These are phyloP conservation scores for Eucalyptus polyanthemos DNA, from an alignment of 345 rosid genomes.

Conservation along the genomic window DNA sequence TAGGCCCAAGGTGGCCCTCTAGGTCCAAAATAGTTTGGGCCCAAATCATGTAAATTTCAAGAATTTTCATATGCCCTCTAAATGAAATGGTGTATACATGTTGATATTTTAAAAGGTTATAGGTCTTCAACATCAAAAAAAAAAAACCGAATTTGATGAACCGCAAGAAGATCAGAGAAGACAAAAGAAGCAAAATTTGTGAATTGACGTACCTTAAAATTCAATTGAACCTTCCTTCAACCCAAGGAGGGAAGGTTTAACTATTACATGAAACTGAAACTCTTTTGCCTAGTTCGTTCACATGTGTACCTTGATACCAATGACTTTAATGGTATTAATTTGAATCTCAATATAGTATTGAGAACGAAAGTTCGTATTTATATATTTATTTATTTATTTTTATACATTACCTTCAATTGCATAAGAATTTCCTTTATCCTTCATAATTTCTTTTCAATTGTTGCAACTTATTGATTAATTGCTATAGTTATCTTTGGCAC, in stretches of 20 bases:
- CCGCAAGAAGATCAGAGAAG: background rate
- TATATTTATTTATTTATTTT: too few species aligned
- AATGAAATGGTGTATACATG: background rate
- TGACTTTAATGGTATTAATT: background rate
- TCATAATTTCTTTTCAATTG: too few species aligned
- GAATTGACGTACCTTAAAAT: background rate
- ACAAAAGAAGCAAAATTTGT: background rate
- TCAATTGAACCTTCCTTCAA: background rate
- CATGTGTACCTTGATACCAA: background rate
- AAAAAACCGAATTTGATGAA: background rate
- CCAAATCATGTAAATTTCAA: background rate
- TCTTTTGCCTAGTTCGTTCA: background rate
- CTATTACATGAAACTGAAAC: too few species aligned
- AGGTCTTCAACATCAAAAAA: background rate
- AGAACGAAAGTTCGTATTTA: too few species aligned
- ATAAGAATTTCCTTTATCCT: background rate
- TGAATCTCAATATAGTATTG: too few species aligned
- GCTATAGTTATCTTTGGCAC: background rate
- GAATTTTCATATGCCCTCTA: too few species aligned
- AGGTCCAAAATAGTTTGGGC: background rate
- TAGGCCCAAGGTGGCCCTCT: background rate
- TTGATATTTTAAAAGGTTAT: background rate
- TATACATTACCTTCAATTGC: background rate
- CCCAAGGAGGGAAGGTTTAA: background rate
- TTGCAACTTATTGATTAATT: background rate